These are phyloP conservation scores for Clitopilus passeckerianus DNA, from an alignment of 768 basidiomycete genomes.

Conservation along the genomic window DNA sequence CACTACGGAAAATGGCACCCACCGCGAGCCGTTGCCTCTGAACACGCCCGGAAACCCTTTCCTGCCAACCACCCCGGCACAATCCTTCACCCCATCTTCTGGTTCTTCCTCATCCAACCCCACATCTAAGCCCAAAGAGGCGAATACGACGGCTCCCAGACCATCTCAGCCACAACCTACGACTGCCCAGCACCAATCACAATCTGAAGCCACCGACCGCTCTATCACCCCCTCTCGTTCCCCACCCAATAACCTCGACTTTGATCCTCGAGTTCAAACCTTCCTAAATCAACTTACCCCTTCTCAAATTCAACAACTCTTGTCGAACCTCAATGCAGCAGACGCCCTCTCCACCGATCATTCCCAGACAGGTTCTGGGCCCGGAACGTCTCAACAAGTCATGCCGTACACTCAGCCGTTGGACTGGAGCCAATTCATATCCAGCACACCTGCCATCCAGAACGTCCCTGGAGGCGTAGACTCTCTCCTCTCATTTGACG, in stretches of 20 bases:
- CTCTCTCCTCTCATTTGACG: slow-evolving; percentile 6
- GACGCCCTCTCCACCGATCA: slow-evolving; percentile 18
- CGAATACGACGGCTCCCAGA: not conserved
- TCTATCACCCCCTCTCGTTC: slow-evolving; percentile 18
- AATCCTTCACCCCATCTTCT: not conserved
- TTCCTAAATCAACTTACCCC: slow-evolving; percentile 52
- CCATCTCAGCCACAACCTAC: not conserved
- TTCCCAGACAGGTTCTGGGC: not conserved
- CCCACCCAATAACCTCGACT: slow-evolving; percentile 21
- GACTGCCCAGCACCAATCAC: slow-evolving; percentile 2
- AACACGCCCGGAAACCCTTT: not conserved
- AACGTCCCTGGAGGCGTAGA: not conserved
- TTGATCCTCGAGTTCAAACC: slow-evolving; percentile 42
- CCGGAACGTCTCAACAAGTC: slow-evolving; percentile 11
- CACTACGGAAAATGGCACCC: not conserved
- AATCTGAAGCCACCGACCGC: slow-evolving; percentile 13
- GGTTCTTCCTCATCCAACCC: slow-evolving; percentile 1
- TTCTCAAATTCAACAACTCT: slow-evolving; percentile 52
- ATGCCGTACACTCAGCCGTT: slow-evolving; percentile 30
- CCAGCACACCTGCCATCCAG: slow-evolving; percentile 11
- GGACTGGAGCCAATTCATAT: slow-evolving; percentile 24
- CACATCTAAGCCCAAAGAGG: slow-evolving; percentile 1
- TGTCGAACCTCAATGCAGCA: slow-evolving; percentile 36
- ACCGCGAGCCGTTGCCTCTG: not conserved
- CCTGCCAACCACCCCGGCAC: not conserved